A percentile compares a stretch with the other conserved stretches of the same genome.
These are phyloP conservation scores for Saturnispora serradocipensis DNA, from an alignment of 805 yeast species.

Conservation along the genomic window DNA sequence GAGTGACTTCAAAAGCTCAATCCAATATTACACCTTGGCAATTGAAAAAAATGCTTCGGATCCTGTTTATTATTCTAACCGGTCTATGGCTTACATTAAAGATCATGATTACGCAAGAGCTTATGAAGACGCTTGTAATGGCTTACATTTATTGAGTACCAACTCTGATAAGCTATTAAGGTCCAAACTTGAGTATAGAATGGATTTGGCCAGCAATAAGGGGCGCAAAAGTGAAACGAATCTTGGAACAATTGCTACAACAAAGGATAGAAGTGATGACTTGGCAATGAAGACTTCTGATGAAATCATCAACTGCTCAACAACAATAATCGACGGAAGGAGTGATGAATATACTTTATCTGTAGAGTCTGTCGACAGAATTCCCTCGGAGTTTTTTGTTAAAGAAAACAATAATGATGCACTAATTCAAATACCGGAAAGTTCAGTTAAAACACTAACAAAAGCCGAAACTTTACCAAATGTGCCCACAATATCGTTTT, in stretches of 20 bases:
- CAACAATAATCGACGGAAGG: neutral
- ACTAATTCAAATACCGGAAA: constrained; percentile 11
- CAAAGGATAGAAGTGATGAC: neutral
- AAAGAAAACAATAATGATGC: neutral
- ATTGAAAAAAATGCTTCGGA: constrained; percentile 38
- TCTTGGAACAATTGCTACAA: neutral
- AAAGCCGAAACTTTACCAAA: constrained; percentile 32
- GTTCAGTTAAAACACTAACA: neutral
- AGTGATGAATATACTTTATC: constrained; percentile 1
- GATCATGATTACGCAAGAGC: constrained; percentile 27
- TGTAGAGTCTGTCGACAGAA: constrained; percentile 14
- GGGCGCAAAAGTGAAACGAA: neutral
- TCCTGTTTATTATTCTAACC: constrained; percentile 54
- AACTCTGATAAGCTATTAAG: neutral
- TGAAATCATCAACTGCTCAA: neutral
- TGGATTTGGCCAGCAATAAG: neutral
- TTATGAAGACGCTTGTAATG: constrained; percentile 1
- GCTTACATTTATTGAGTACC: neutral
- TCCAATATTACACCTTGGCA: constrained; percentile 41
- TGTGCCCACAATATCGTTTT: constrained; percentile 39
- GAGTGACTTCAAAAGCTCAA: constrained; percentile 24
- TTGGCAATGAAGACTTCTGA: neutral
- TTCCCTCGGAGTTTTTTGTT: constrained; percentile 15
- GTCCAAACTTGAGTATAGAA: constrained; percentile 4
- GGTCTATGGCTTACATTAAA: constrained; percentile 57